Base-by-base conservation (phyloP, 192 early-diverging fungal species). In the Chytriomyces sp. region DNA sequence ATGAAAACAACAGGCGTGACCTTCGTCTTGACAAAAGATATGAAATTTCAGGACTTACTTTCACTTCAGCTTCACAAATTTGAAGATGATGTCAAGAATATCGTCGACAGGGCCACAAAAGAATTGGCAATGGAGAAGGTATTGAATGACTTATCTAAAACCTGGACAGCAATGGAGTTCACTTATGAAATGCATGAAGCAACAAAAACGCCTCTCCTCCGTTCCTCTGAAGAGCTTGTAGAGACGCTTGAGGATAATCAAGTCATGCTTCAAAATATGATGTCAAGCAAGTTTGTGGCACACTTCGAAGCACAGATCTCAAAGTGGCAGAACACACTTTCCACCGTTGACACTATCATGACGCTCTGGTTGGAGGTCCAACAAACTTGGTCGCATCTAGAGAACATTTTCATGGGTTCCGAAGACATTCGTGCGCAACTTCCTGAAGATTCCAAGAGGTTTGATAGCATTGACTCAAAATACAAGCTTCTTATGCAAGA, bases 241-340 rank as follows among this genome's bases (percentile, higher is more conserved):
- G 88, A 89, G 63, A 89, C 88, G 2, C 66, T 89, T 2, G 88
- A 89, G 77, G 88, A 89, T 71, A 89, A 89, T 57, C 88, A 89
- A 63, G 88, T 89, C 41, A 86, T 89, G 88, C 75, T 89, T 32
- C 88, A 89, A 68, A 89, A 81, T 52, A 88, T 89, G 86, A 89
- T 89, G 88, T 78, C 82, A 2, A 84, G 81, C 5, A 89, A 88
- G 57, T 88, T 89, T 61, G 88, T 88, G 3, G 82, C 82, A 3
- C 85, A 87, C 74, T 89, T 89, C 63, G 86, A 89, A 76, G 77
- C 69, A 8, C 86, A 89, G 67, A 89, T 89, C 64, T 82, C 77
- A 26, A 86, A 86, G 59, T 89, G 88, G 88, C 88, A 89, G 63
- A 86, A 86, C 58, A 78, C 75, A 4, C 73, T 89, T 10, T 85